Base-by-base conservation (phyloP, 2,329 filamentous ascomycete genomes). In the Parascedosporium putredinis region DNA sequence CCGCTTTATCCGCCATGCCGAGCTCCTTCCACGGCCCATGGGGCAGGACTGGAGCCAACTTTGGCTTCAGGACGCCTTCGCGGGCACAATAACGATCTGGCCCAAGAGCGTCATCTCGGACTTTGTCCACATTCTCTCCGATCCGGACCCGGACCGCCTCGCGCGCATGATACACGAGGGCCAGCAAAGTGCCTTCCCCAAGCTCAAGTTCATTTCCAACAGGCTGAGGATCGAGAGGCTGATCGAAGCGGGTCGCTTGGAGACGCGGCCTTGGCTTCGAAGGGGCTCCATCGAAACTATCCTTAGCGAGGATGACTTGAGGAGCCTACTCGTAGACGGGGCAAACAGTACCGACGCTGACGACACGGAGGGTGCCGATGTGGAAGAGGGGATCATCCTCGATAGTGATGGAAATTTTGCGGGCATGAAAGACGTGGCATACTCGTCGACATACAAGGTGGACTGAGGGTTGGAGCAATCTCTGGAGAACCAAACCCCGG, bases 21-120 rank as follows among this genome's bases (percentile, higher is more conserved):
- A 98, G 65, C 75, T 98, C 3, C 78, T 98, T 0, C 93, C 93
- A 0, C 81, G 93, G 0, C 89, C 88, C 0, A 67, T 97, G 20
- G 91, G 90, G 2, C 91, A 97, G 65, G 93, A 98, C 64, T 98
- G 93, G 93, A 90, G 84, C 52, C 86, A 95, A 66, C 81, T 98
- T 20, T 98, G 91, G 87, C 76, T 98, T 45, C 93, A 98, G 64
- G 81, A 89, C 52, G 34, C 47, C 16, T 98, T 98, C 65, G 86
- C 84, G 55, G 93, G 93, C 24, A 97, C 88, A 8, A 85, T 97
- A 55, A 98, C 93, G 10, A 90, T 98, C 60, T 97, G 91, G 90
- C 93, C 93, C 6, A 88, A 89, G 63, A 84, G 82, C 10, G 70
- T 82, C 3, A 69, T 80, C 1, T 84, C 81, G 1, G 93, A 98